Evolutionary conservation across 345 rosid species (phyloP).

Genomic region (Hevea brasiliensis): DNA sequence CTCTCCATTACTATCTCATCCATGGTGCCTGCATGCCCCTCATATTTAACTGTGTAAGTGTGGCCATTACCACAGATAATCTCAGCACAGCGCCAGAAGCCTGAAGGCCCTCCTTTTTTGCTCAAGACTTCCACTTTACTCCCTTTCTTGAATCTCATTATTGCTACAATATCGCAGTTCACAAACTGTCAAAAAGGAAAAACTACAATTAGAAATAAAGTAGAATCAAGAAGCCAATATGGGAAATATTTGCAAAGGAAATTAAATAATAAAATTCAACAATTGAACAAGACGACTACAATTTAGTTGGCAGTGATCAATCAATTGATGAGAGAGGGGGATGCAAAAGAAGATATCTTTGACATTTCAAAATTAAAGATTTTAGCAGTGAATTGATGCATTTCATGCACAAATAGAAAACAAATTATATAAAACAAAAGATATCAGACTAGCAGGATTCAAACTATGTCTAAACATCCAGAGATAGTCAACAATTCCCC

Average conservation of each 20-base stretch:
- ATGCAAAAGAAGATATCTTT: neutral
- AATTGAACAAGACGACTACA: neutral
- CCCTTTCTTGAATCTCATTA: slow-evolving; percentile 65
- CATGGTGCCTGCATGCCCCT: slow-evolving; percentile 19
- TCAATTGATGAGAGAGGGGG: neutral
- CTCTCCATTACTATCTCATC: slow-evolving; percentile 32
- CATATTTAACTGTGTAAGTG: slow-evolving; percentile 56
- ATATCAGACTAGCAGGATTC: neutral
- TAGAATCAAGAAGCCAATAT: neutral
- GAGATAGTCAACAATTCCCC: neutral
- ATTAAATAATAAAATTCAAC: neutral
- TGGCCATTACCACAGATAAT: slow-evolving; percentile 64
- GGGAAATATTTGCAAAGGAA: neutral
- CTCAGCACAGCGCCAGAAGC: slow-evolving; percentile 76
- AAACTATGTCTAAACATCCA: neutral
- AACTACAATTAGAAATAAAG: slow-evolving; percentile 13
- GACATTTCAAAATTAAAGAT: neutral
- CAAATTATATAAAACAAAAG: neutral
- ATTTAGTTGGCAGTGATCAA: neutral
- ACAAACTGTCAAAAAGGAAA: slow-evolving; percentile 21
- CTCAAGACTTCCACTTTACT: slow-evolving; percentile 67
- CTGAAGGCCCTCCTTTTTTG: slow-evolving; percentile 55
- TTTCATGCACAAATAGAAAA: neutral
- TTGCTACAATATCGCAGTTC: slow-evolving; percentile 28
- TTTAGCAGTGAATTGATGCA: neutral